A percentile compares a stretch with the other conserved stretches of the same genome.
These are phyloP conservation scores for Ambrosia trifida DNA, from an alignment of 129 eudicot species.

Conservation along the genomic window DNA sequence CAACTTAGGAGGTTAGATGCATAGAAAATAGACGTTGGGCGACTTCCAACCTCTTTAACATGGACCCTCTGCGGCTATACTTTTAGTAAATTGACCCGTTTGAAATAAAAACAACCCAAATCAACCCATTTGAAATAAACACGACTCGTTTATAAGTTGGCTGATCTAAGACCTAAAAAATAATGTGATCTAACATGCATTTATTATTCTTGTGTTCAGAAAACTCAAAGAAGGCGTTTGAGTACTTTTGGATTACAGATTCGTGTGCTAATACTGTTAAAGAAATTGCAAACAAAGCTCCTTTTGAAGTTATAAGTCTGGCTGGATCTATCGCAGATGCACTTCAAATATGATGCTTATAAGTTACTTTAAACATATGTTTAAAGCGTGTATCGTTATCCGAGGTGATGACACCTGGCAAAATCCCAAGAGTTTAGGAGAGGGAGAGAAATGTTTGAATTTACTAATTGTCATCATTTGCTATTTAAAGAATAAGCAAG, in stretches of 20 bases:
- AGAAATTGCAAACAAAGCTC: slow-evolving; percentile 72
- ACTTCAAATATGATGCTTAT: slow-evolving; percentile 62
- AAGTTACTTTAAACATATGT: not conserved
- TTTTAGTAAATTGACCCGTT: not conserved
- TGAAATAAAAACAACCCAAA: not conserved
- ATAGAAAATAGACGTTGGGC: not conserved
- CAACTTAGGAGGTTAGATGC: not conserved
- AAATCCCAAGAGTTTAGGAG: not conserved
- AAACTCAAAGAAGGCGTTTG: slow-evolving; percentile 59
- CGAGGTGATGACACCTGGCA: not conserved
- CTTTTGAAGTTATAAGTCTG: slow-evolving; percentile 87
- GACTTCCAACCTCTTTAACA: not conserved
- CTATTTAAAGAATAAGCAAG: not conserved
- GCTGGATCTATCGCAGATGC: slow-evolving; percentile 92
- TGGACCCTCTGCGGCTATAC: not conserved
- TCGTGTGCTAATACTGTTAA: slow-evolving; percentile 82
- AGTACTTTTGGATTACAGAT: slow-evolving; percentile 93
- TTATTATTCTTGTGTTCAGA: slow-evolving; percentile 20
- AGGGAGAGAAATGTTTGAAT: not conserved
- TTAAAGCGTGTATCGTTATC: not conserved
- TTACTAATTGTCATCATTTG: not conserved
- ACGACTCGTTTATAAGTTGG: not conserved
- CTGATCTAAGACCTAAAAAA: not conserved
- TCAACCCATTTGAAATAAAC: not conserved
- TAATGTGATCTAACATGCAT: not conserved